Conservation (phyloP, 2,329 filamentous ascomycete genomes). For the Trichoderma hamatum region DNA sequence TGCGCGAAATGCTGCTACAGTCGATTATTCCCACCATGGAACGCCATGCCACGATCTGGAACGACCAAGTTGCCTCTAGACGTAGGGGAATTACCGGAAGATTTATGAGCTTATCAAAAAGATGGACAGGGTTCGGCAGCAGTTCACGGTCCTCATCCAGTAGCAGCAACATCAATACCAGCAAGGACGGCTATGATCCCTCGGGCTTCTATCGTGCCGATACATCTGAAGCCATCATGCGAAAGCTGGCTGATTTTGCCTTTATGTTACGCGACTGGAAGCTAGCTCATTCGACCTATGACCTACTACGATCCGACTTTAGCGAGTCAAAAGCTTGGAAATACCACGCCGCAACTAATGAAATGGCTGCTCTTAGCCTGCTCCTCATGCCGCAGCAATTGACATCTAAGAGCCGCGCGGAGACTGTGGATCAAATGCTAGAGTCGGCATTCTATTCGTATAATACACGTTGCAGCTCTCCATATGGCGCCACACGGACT, state of each 20-base stretch:
- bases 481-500: slow-evolving; percentile 79
- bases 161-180: slow-evolving; percentile 46
- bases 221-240: slow-evolving; percentile 84
- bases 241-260: slow-evolving; percentile 90
- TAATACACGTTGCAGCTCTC: slow-evolving; percentile 76
- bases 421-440: slow-evolving; percentile 82
- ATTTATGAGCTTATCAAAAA: slow-evolving; percentile 92
- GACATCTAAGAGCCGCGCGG: slow-evolving; percentile 74
- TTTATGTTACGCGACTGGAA: slow-evolving; percentile 99
- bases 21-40: slow-evolving; percentile 97
- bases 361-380: slow-evolving; percentile 88
- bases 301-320: slow-evolving; percentile 85
- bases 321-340: slow-evolving; percentile 96
- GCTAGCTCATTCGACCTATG: slow-evolving; percentile 87
- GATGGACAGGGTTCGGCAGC: slow-evolving; percentile 81
- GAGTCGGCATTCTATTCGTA: slow-evolving; percentile 94
- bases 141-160: slow-evolving; percentile 63
- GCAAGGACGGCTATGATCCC: slow-evolving; percentile 74
- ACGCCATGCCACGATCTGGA: slow-evolving; percentile 87
- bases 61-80: slow-evolving; percentile 92
- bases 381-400: slow-evolving; percentile 74
- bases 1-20: slow-evolving; percentile 93
- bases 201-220: slow-evolving; percentile 83
- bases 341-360: slow-evolving; percentile 89
- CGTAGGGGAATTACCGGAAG: slow-evolving; percentile 85